Evolutionary conservation across 805 yeast species (phyloP).

Genomic region (Kodamaea jinghongensis): DNA sequence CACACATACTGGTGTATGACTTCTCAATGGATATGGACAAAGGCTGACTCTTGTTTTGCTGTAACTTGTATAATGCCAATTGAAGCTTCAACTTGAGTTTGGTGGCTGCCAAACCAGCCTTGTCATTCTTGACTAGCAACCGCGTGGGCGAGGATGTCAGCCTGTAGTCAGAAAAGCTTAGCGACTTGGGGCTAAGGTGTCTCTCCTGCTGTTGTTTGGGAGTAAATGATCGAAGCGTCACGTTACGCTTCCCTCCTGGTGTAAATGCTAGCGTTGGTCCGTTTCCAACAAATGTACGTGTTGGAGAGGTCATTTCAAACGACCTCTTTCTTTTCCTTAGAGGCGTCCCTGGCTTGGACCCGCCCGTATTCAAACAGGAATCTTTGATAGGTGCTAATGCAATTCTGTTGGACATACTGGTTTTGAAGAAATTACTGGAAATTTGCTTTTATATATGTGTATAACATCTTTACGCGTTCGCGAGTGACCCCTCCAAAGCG

Average conservation of each 20-base stretch:
- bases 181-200: constrained; percentile 10
- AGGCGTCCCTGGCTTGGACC: constrained; percentile 11
- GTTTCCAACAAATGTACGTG: not conserved
- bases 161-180: constrained; percentile 28
- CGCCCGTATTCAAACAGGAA: constrained; percentile 24
- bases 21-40: constrained; percentile 2
- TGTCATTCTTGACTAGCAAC: constrained; percentile 20
- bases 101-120: constrained; percentile 42
- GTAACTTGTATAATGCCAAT: constrained; percentile 40
- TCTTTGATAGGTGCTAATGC: constrained; percentile 39
- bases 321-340: constrained; percentile 10
- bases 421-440: not conserved
- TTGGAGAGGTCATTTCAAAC: constrained; percentile 3
- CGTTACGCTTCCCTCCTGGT: constrained; percentile 14
- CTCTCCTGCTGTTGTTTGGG: not conserved
- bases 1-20: constrained; percentile 5
- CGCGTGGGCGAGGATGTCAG: constrained; percentile 12
- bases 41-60: constrained; percentile 14
- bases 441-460: not conserved
- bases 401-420: constrained; percentile 20
- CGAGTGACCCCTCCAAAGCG: no score
- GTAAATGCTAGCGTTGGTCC: constrained; percentile 15
- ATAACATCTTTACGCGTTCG: not conserved
- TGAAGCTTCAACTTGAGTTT: constrained; percentile 43
- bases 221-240: no score